These are phyloP conservation scores for Fusarium fracticaudum DNA, from an alignment of 2,329 filamentous ascomycete genomes.

Conservation along the genomic window DNA sequence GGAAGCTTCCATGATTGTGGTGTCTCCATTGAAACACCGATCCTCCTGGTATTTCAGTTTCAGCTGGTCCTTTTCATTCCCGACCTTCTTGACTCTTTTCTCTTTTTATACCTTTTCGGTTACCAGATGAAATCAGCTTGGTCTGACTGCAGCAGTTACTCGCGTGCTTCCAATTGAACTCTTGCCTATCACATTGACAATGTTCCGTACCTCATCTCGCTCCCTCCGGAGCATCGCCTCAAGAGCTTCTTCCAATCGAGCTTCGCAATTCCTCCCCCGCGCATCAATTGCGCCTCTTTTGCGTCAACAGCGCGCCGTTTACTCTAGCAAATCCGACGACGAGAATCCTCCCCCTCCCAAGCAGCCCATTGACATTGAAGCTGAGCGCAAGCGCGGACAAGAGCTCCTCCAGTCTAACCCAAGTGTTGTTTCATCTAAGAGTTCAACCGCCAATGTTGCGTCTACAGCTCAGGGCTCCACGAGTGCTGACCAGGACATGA, in stretches of 20 bases:
- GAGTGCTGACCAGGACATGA: slow-evolving; percentile 41
- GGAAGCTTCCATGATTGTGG: slow-evolving; percentile 19
- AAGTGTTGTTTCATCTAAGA: slow-evolving; percentile 67
- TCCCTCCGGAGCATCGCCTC: slow-evolving; percentile 37
- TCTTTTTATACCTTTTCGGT: background rate
- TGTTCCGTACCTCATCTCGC: slow-evolving; percentile 45
- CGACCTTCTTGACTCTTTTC: background rate
- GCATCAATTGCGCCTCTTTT: slow-evolving; percentile 17
- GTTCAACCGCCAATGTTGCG: slow-evolving; percentile 62
- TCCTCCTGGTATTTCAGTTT: slow-evolving; percentile 13
- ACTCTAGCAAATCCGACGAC: slow-evolving; percentile 39
- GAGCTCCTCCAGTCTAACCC: slow-evolving; percentile 68
- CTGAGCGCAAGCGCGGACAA: slow-evolving; percentile 63
- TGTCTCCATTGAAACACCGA: slow-evolving; percentile 8
- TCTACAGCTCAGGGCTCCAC: slow-evolving; percentile 42
- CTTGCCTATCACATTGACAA: slow-evolving; percentile 21
- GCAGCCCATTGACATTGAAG: slow-evolving; percentile 60
- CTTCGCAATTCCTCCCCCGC: background rate
- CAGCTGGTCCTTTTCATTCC: background rate
- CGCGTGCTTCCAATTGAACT: slow-evolving; percentile 11
- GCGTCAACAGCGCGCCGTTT: slow-evolving; percentile 34
- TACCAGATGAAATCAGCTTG: background rate
- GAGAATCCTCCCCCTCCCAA: slow-evolving; percentile 38
- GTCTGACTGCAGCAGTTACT: background rate
- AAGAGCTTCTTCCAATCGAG: slow-evolving; percentile 15